Conservation (phyloP, 164 flowering plant species). For the Vitis cinerea region DNA sequence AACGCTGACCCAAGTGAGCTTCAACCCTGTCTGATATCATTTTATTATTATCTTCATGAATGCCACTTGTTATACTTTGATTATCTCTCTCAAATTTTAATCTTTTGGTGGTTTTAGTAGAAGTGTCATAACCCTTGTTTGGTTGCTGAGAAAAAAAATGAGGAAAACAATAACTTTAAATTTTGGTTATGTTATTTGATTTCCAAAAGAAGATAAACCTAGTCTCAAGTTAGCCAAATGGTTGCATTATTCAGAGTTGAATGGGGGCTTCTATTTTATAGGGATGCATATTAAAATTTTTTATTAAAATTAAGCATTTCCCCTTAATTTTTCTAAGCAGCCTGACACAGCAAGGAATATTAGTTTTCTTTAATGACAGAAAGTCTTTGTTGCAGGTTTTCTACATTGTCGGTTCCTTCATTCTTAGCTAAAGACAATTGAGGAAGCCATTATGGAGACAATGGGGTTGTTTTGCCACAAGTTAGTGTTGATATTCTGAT, state of each 20-base stretch:
- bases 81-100: background rate
- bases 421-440: conserved; percentile 22
- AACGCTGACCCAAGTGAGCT: conserved; percentile 81
- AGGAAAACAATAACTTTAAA: too few relatives aligned
- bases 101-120: too few relatives aligned
- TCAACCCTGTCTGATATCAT: background rate
- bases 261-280: too few relatives aligned
- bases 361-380: background rate
- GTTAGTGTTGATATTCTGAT: background rate
- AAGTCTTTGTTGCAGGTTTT: conserved; percentile 34
- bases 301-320: background rate
- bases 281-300: too few relatives aligned
- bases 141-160: too few relatives aligned
- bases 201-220: too few relatives aligned
- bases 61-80: background rate
- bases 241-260: too few relatives aligned
- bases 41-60: background rate
- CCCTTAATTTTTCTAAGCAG: background rate
- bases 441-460: background rate
- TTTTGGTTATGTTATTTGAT: too few relatives aligned
- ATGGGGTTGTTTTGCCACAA: background rate
- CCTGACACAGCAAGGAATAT: background rate
- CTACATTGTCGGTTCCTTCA: conserved; percentile 36
- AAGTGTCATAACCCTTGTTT: too few relatives aligned
- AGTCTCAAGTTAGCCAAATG: too few relatives aligned